Evolutionary conservation across 371 early-diverging fungal genomes (phyloP).

Genomic region (Furculomyces boomerangus): DNA sequence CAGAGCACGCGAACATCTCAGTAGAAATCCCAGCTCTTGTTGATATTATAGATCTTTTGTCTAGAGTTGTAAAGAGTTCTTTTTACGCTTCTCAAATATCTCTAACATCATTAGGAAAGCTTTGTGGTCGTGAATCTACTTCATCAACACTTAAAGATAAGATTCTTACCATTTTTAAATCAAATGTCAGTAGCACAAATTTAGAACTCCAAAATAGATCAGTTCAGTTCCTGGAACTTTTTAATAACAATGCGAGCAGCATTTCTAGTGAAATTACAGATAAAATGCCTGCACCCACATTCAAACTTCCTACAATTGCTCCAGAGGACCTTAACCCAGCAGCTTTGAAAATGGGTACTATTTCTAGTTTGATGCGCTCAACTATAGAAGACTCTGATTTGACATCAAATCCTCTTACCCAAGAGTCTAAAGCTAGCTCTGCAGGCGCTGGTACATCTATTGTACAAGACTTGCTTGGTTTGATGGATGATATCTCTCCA

Average conservation of each 20-base stretch:
- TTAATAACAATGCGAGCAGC: slow-evolving; percentile 38
- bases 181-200: slow-evolving; percentile 51
- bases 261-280: slow-evolving; percentile 77
- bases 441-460: slow-evolving; percentile 1
- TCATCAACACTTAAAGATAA: slow-evolving; percentile 10
- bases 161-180: slow-evolving; percentile 37
- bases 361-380: slow-evolving; percentile 8
- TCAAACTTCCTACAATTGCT: slow-evolving; percentile 32
- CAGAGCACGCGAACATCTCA: slow-evolving; percentile 4
- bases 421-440: background rate
- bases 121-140: slow-evolving; percentile 57
- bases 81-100: slow-evolving; percentile 58
- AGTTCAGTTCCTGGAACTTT: slow-evolving; percentile 68
- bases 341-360: slow-evolving; percentile 20
- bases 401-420: background rate
- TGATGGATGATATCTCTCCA: slow-evolving; percentile 1
- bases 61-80: slow-evolving; percentile 53
- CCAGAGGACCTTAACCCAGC: slow-evolving; percentile 26
- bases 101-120: slow-evolving; percentile 73
- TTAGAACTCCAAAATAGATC: slow-evolving; percentile 89
- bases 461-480: slow-evolving; percentile 1
- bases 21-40: slow-evolving; percentile 11
- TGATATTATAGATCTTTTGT: slow-evolving; percentile 53
- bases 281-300: slow-evolving; percentile 83
- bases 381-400: background rate